phyloP scores from a whole-genome alignment of 2,329 filamentous ascomycete species.

The Pestalotiopsis sp. region DNA sequence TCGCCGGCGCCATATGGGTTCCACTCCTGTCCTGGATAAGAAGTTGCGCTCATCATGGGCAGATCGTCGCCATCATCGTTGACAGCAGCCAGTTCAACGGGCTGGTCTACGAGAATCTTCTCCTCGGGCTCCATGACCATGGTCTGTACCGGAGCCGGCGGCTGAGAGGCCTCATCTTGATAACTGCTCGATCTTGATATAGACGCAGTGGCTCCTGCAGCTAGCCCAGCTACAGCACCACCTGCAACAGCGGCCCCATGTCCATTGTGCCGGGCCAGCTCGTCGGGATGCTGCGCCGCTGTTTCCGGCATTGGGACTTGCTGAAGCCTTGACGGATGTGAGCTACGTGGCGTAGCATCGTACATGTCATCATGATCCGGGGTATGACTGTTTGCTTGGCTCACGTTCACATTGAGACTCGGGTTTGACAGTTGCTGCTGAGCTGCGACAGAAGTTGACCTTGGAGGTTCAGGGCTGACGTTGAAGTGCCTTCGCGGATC shows the following conservation, averaged over 20 bases:
- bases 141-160: neutral
- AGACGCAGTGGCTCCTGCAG: slow-evolving; percentile 11
- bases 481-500: slow-evolving; percentile 21
- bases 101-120: slow-evolving; percentile 37
- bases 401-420: slow-evolving; percentile 30
- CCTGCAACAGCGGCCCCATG: slow-evolving; percentile 16
- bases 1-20: slow-evolving; percentile 42
- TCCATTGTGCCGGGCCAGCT: slow-evolving; percentile 4
- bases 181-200: slow-evolving; percentile 14
- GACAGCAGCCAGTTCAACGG: slow-evolving; percentile 33
- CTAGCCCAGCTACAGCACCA: slow-evolving; percentile 6
- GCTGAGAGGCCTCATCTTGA: slow-evolving; percentile 7
- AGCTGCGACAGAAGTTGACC: slow-evolving; percentile 10
- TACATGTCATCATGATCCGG: slow-evolving; percentile 31
- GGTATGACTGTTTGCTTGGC: slow-evolving; percentile 25
- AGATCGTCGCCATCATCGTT: slow-evolving; percentile 39
- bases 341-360: slow-evolving; percentile 29
- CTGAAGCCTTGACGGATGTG: neutral
- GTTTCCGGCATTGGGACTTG: neutral
- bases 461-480: slow-evolving; percentile 29
- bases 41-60: slow-evolving; percentile 55
- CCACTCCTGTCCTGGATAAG: slow-evolving; percentile 63
- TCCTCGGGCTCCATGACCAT: slow-evolving; percentile 34
- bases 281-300: neutral
- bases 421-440: slow-evolving; percentile 29